These are phyloP conservation scores for Pythium grandisporangium DNA, from an alignment of 352 stramenopile genomes.

Conservation along the genomic window DNA sequence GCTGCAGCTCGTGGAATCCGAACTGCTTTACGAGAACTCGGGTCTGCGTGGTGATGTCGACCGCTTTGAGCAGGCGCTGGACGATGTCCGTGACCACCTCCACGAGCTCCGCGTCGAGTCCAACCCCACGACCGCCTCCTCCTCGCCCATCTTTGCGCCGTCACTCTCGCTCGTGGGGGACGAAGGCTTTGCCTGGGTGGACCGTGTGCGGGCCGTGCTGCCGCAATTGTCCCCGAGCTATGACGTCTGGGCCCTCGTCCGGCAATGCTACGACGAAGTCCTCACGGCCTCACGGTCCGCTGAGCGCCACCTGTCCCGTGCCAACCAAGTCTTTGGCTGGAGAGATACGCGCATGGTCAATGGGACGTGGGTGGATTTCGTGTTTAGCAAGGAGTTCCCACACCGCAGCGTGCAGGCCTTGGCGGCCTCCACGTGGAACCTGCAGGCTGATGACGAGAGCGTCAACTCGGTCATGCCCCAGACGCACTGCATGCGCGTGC, in stretches of 20 bases:
- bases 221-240: conserved; percentile 9
- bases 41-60: conserved; percentile 5
- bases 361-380: conserved; percentile 11
- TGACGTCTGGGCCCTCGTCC: conserved; percentile 9
- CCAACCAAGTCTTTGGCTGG: conserved; percentile 14
- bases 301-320: background rate
- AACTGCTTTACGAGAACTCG: conserved; percentile 7
- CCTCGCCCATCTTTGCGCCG: background rate
- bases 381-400: conserved; percentile 13
- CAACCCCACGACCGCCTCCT: background rate
- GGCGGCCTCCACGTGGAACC: conserved; percentile 6
- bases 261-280: conserved; percentile 4
- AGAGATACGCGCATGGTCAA: conserved; percentile 6
- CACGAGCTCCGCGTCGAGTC: conserved; percentile 1
- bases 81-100: conserved; percentile 1
- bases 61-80: conserved; percentile 10
- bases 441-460: conserved; percentile 7
- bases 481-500: conserved; percentile 12
- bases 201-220: conserved; percentile 2
- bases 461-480: conserved; percentile 16
- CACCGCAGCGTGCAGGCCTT: conserved; percentile 5
- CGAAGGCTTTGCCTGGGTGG: conserved; percentile 10
- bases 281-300: conserved; percentile 1
- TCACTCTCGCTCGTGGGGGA: background rate
- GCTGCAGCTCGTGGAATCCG: conserved; percentile 3